phyloP scores from a whole-genome alignment of 176 grass and related monocot genomes.

The Pharus latifolius region DNA sequence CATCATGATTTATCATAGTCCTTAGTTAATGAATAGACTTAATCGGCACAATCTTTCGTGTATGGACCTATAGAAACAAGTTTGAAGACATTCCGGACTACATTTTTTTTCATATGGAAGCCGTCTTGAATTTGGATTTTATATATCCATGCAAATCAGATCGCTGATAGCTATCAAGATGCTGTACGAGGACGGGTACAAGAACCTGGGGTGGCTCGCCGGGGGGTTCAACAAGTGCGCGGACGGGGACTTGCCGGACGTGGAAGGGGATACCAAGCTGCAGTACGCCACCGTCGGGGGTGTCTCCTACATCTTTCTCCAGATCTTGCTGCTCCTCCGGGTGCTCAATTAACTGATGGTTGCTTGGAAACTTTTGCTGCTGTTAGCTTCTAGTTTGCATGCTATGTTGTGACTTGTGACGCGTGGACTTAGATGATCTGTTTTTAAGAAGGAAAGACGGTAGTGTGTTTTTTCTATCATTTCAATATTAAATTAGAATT shows the following conservation, averaged over 20 bases:
- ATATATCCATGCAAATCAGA: conserved; percentile 15
- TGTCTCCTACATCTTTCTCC: conserved; percentile 72
- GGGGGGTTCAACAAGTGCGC: conserved; percentile 73
- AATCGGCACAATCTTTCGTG: too few relatives aligned
- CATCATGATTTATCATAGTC: too few relatives aligned
- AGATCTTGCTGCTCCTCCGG: conserved; percentile 56
- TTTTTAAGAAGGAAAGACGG: too few relatives aligned
- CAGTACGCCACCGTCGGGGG: conserved; percentile 83
- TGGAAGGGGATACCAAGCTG: conserved; percentile 68
- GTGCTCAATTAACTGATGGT: conserved; percentile 47
- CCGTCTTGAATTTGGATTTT: too few relatives aligned
- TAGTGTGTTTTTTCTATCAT: too few relatives aligned
- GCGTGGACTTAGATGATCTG: too few relatives aligned
- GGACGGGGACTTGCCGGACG: conserved; percentile 42
- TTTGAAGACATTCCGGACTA: not conserved
- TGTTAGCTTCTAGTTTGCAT: too few relatives aligned
- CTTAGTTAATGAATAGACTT: too few relatives aligned
- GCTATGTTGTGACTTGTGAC: too few relatives aligned
- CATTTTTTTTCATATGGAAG: not conserved
- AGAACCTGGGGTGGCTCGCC: conserved; percentile 75
- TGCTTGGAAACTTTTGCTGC: too few relatives aligned
- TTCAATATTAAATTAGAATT: too few relatives aligned
- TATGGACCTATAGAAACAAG: too few relatives aligned
- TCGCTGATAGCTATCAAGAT: conserved; percentile 77
- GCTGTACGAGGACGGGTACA: conserved; percentile 70